phyloP scores from a whole-genome alignment of 805 yeast genomes.

The Candida quercuum region DNA sequence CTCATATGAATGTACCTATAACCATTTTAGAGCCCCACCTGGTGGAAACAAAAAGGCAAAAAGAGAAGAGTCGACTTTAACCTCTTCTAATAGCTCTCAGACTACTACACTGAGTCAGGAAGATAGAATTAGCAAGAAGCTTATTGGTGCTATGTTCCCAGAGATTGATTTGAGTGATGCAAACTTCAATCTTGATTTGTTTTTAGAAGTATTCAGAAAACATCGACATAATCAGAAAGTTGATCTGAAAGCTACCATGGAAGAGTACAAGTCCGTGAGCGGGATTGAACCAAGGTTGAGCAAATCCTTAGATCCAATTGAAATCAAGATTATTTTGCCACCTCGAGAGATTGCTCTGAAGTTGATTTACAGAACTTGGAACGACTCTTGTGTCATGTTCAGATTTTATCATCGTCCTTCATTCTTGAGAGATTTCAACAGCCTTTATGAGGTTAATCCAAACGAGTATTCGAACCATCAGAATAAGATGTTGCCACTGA shows the following conservation, averaged over 20 bases:
- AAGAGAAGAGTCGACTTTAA: neutral
- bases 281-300: conserved; percentile 13
- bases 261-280: conserved; percentile 9
- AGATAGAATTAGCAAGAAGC: conserved; percentile 2
- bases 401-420: conserved; percentile 86
- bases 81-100: neutral
- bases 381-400: conserved; percentile 77
- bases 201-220: conserved; percentile 12
- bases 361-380: conserved; percentile 77
- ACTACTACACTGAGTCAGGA: neutral
- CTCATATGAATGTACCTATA: conserved; percentile 78
- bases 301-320: conserved; percentile 27
- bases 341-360: conserved; percentile 69
- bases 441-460: conserved; percentile 74
- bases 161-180: conserved; percentile 12
- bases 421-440: conserved; percentile 67
- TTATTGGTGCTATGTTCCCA: conserved; percentile 14
- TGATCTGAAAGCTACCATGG: conserved; percentile 13
- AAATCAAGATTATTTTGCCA: conserved; percentile 63
- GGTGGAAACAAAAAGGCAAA: conserved; percentile 12
- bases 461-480: conserved; percentile 70
- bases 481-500: conserved; percentile 72
- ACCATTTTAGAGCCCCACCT: conserved; percentile 50
- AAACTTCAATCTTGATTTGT: conserved; percentile 13
- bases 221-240: conserved; percentile 15